Evolutionary conservation across 352 stramenopile genomes (phyloP).

Genomic region (Phytopythium montanum): DNA sequence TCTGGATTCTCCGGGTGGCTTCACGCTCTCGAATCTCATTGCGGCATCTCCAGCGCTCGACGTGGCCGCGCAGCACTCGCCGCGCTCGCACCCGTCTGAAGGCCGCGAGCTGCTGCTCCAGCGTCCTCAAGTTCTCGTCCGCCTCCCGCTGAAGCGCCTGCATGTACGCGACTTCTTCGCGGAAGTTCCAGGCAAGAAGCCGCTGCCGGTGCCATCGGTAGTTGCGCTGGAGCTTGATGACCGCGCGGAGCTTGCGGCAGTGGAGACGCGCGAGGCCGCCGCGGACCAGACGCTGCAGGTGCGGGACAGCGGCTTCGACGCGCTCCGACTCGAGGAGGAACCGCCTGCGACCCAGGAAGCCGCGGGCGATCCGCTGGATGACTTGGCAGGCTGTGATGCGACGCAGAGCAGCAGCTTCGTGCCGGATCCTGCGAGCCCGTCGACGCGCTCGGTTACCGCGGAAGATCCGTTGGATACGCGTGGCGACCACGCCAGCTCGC

Average conservation of each 20-base stretch:
- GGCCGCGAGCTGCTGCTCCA: slow-evolving; percentile 37
- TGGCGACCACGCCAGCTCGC: slow-evolving; percentile 45
- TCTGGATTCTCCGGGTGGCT: slow-evolving; percentile 34
- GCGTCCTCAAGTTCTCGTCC: slow-evolving; percentile 34
- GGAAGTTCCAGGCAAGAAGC: slow-evolving; percentile 39
- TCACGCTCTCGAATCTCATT: slow-evolving; percentile 26
- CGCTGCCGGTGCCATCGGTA: slow-evolving; percentile 54
- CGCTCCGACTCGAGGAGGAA: slow-evolving; percentile 29
- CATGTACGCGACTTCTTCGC: slow-evolving; percentile 63
- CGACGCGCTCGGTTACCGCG: slow-evolving; percentile 55
- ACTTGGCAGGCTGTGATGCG: slow-evolving; percentile 29
- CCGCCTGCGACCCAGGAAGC: slow-evolving; percentile 44
- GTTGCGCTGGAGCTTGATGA: slow-evolving; percentile 45
- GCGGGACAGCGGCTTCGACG: slow-evolving; percentile 37
- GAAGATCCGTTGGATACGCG: slow-evolving; percentile 61
- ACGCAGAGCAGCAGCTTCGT: slow-evolving; percentile 32
- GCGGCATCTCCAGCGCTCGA: slow-evolving; percentile 33
- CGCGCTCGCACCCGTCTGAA: slow-evolving; percentile 51
- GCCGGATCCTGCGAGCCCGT: slow-evolving; percentile 32
- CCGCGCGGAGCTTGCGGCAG: slow-evolving; percentile 32
- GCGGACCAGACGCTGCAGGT: slow-evolving; percentile 52
- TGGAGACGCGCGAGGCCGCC: slow-evolving; percentile 36
- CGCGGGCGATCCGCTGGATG: slow-evolving; percentile 52
- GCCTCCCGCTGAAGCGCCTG: slow-evolving; percentile 35
- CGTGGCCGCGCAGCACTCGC: slow-evolving; percentile 38